Evolutionary conservation across 1,284 basidiomycete species (phyloP), one percentile per base, ranked within the genome.

Genomic region (Boletus holoroseus): DNA sequence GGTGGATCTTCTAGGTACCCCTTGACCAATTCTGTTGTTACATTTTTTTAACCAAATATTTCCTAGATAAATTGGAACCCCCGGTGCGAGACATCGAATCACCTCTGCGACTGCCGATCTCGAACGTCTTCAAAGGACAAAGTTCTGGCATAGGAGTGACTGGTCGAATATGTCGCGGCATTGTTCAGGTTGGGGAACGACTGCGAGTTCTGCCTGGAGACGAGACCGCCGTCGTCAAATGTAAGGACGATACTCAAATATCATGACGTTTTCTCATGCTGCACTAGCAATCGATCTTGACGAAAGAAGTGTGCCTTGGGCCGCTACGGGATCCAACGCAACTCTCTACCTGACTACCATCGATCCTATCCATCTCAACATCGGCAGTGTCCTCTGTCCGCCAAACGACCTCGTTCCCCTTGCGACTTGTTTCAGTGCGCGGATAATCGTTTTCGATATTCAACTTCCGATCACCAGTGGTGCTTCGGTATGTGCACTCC

Each of bases 381-480:
- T 98, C 51, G 95, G 95, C 16, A 89, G 82, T 32, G 89, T 99
- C 3, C 76, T 99, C 1, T 98, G 95, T 64, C 82, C 89, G 1
- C 81, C 80, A 0, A 73, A 73, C 3, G 76, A 85, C 47, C 68
- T 79, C 34, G 83, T 95, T 8, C 88, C 88, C 2, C 74, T 98
- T 15, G 86, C 83, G 1, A 82, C 81, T 1, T 72, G 75, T 5
- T 95, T 98, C 68, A 81, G 77, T 1, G 93, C 93, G 1, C 84
- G 93, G 56, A 84, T 99, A 57, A 88, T 99, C 47, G 82, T 97
- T 2, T 99, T 99, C 66, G 94, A 98, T 66, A 82, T 94, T 6
- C 80, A 88, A 53, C 79, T 91, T 36, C 96, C 96, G 0, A 88
- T 99, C 57, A 91, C 88, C 15, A 77, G 83, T 0, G 96, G 95